Evolutionary conservation across 2,329 filamentous ascomycete species (phyloP).

Genomic region (Fusarium azukiicola): DNA sequence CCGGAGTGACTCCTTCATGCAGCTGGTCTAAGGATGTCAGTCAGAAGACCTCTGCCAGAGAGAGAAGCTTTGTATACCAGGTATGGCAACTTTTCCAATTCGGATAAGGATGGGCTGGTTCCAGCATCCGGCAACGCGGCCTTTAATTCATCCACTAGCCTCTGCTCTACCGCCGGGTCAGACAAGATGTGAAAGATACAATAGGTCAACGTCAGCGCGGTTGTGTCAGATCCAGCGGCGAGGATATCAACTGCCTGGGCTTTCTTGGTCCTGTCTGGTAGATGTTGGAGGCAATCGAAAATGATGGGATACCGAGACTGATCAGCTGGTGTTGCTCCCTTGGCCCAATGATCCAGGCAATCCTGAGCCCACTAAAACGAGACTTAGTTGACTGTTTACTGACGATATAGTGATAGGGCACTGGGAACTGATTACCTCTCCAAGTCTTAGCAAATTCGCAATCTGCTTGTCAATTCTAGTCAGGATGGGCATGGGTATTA

Average conservation of each 20-base stretch:
- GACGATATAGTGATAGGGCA: neutral
- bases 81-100: conserved; percentile 1
- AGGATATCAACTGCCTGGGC: conserved; percentile 1
- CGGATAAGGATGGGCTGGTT: neutral
- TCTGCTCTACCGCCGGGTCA: neutral
- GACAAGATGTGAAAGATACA: conserved; percentile 1
- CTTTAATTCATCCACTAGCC: neutral
- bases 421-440: neutral
- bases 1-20: conserved; percentile 5
- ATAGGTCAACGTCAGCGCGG: conserved; percentile 8
- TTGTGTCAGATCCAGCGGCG: conserved; percentile 5
- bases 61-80: neutral
- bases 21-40: neutral
- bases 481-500: neutral
- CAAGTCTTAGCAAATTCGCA: neutral
- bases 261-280: neutral
- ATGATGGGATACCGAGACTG: neutral
- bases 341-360: neutral
- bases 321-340: neutral
- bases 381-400: neutral
- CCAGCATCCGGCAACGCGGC: neutral
- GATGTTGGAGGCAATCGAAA: neutral
- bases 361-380: neutral
- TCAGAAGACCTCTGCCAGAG: neutral
- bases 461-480: neutral